Conservation (phyloP, 2,329 filamentous ascomycete species). For the Fusarium caatingaense region DNA sequence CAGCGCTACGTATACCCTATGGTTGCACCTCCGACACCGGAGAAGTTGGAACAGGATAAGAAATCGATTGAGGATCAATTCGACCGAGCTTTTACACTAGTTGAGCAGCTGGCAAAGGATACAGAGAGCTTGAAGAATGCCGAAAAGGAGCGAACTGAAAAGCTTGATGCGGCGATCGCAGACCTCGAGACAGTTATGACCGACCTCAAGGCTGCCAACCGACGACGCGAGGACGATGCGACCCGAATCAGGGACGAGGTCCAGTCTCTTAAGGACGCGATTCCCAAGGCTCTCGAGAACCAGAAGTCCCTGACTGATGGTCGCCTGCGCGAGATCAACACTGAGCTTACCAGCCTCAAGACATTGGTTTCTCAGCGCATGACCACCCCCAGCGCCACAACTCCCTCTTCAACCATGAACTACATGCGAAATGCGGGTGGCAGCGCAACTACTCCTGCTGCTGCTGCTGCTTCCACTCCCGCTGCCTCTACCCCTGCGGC, state of each 20-base stretch:
- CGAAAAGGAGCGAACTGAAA: conserved; percentile 85
- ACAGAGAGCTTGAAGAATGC: conserved; percentile 88
- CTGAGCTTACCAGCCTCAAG: conserved; percentile 92
- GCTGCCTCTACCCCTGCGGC: conserved; percentile 34
- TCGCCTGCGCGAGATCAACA: conserved; percentile 84
- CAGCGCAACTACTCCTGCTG: conserved; percentile 40
- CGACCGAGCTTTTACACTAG: conserved; percentile 87
- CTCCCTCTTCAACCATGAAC: conserved; percentile 45
- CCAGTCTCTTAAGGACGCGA: conserved; percentile 80
- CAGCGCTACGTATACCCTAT: conserved; percentile 91
- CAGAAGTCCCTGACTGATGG: conserved; percentile 87
- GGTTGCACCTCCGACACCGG: conserved; percentile 91
- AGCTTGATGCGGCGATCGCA: conserved; percentile 81
- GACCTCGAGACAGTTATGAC: conserved; percentile 87
- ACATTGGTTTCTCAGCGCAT: conserved; percentile 78
- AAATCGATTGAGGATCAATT: conserved; percentile 92
- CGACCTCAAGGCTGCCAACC: conserved; percentile 84
- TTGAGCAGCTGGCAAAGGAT: conserved; percentile 92
- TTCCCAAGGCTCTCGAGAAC: conserved; percentile 88
- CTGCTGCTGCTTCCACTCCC: conserved; percentile 45
- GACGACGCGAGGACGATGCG: conserved; percentile 86
- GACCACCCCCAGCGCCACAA: conserved; percentile 52
- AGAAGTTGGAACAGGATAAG: conserved; percentile 95
- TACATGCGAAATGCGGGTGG: conserved; percentile 43
- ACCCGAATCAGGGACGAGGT: conserved; percentile 89